Base-by-base conservation (phyloP, 164 flowering plant genomes). In the Nelumbo lutea region DNA sequence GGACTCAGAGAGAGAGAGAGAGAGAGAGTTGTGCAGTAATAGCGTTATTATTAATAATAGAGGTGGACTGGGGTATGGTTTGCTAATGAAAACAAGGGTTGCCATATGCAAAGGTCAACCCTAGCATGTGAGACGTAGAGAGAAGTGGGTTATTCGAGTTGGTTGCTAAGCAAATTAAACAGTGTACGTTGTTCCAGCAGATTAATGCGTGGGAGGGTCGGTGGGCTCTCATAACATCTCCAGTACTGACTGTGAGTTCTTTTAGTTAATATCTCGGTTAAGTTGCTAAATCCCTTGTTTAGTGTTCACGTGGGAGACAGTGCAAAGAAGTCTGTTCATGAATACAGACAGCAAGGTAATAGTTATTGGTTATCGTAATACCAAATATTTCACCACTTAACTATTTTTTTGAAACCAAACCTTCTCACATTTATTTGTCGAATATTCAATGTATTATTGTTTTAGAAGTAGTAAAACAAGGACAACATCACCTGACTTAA, bases 41-140 rank as follows among this genome's bases (percentile, higher is more conserved):
- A 27, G 27, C 27, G 27, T 27, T 27, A 27, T 27, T 27, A 27
- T 27, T 27, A 27, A 27, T 27, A 27, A 27, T 27, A 27, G 27
- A 27, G 27, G 27, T 27, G 27, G 27, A 27, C 27, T 27, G 27
- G 27, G 27, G 27, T 27, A 27, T 27, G 27, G 27, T 27, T 27
- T 27, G 27, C 27, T 27, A 27, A 27, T 27, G 27, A 27, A 27
- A 27, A 27, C 27, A 27, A 27, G 27, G 27, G 27, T 27, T 27
- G 27, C 27, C 27, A 27, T 27, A 27, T 41, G 14, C 13, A 64
- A 43, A 52, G 75, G 88, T 82, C 85, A 83, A 83, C 86, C 72
- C 72, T 65, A 66, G 74, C 89, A 84, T 82, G 87, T 84, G 88
- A 77, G 42, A 62, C 56, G 72, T 77, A 42, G 70, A 79, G 79